Evolutionary conservation across 2,329 filamentous ascomycete species (phyloP).

Genomic region (Rutstroemia sp.): DNA sequence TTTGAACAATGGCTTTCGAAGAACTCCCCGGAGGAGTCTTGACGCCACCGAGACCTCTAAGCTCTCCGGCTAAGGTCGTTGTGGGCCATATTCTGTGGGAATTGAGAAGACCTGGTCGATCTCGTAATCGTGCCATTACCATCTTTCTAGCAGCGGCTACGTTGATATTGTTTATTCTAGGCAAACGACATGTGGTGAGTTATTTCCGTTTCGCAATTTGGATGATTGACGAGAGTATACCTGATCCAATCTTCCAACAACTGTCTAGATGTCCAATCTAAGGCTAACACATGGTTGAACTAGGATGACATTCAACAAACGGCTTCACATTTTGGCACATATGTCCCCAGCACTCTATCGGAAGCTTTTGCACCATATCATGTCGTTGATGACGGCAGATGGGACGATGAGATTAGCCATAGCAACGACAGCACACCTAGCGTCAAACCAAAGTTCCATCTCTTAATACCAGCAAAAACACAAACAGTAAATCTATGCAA

Average conservation of each 20-base stretch:
- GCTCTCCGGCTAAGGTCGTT: slow-evolving; percentile 12
- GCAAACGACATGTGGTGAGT: slow-evolving; percentile 8
- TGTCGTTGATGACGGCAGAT: slow-evolving; percentile 8
- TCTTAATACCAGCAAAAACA: slow-evolving; percentile 44
- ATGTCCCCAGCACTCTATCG: slow-evolving; percentile 13
- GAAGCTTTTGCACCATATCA: slow-evolving; percentile 10
- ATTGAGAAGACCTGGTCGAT: slow-evolving; percentile 16
- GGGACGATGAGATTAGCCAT: slow-evolving; percentile 10
- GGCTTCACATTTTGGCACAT: slow-evolving; percentile 8
- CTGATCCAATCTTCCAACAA: neutral
- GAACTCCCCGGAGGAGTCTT: neutral
- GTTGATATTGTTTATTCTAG: slow-evolving; percentile 11
- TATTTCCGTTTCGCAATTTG: neutral
- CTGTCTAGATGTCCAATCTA: neutral
- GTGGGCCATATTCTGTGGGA: slow-evolving; percentile 13
- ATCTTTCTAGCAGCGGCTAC: slow-evolving; percentile 7
- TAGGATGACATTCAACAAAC: slow-evolving; percentile 15
- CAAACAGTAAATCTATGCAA: slow-evolving; percentile 43
- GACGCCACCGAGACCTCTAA: neutral
- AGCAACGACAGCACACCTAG: slow-evolving; percentile 7
- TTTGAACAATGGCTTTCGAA: neutral
- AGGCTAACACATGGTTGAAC: neutral
- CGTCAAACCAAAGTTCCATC: slow-evolving; percentile 39
- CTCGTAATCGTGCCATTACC: slow-evolving; percentile 14
- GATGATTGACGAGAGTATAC: neutral